These are phyloP conservation scores for Sanchytrium tribonematis DNA, from an alignment of 371 early-diverging fungal genomes.

Conservation along the genomic window DNA sequence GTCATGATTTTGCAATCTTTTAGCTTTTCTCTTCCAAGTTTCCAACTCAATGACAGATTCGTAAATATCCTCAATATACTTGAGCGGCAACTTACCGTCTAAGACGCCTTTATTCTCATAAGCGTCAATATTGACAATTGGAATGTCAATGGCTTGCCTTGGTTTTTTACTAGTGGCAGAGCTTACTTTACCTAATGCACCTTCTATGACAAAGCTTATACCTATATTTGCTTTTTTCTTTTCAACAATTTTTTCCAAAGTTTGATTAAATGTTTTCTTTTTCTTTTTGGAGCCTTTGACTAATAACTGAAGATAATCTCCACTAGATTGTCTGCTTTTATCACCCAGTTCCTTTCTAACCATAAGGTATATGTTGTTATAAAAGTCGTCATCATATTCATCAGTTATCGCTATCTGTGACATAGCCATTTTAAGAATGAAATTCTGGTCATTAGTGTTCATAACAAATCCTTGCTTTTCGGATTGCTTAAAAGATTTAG, in stretches of 20 bases:
- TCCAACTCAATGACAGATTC: not conserved
- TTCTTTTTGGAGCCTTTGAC: not conserved
- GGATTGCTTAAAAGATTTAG: not conserved
- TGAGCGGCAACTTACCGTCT: not conserved
- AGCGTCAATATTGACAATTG: not conserved
- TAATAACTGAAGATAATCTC: not conserved
- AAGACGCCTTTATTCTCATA: not conserved
- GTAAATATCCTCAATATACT: not conserved
- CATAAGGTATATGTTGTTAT: not conserved
- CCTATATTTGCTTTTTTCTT: not conserved
- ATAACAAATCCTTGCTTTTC: not conserved
- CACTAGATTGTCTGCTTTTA: not conserved
- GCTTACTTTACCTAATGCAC: not conserved
- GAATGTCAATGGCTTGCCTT: not conserved
- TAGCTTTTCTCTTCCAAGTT: not conserved
- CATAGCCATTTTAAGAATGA: not conserved
- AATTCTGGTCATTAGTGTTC: not conserved
- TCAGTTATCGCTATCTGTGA: not conserved
- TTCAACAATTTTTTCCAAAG: not conserved
- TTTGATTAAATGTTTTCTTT: not conserved
- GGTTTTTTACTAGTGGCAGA: not conserved
- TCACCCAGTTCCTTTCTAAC: not conserved
- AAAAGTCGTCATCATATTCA: not conserved
- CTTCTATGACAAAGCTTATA: not conserved
- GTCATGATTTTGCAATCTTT: no score